A percentile compares a stretch with the other conserved stretches of the same genome.
Conservation (phyloP, 805 yeast species). For the Cyberlindnera nakhonratchasimensis region DNA sequence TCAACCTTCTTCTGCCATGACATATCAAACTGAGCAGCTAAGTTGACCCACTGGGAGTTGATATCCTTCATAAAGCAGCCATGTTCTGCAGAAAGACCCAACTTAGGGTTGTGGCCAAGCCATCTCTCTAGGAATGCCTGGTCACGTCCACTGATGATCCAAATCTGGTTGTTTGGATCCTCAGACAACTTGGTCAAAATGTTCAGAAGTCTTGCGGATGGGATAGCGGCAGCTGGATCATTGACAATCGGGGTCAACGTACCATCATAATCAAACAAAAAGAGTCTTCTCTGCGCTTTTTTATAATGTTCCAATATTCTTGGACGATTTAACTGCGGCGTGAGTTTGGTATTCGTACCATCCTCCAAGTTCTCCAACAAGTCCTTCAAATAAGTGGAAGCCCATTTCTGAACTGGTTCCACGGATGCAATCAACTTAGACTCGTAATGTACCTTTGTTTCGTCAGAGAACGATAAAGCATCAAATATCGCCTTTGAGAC, state of each 20-base stretch:
- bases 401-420: constrained; percentile 79
- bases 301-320: constrained; percentile 56
- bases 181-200: constrained; percentile 57
- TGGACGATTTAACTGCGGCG: constrained; percentile 81
- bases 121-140: constrained; percentile 84
- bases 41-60: constrained; percentile 75
- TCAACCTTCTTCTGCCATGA: constrained; percentile 88
- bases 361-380: constrained; percentile 39
- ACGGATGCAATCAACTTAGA: constrained; percentile 59
- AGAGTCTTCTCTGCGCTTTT: constrained; percentile 63
- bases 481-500: constrained; percentile 81
- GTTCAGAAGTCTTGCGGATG: constrained; percentile 65
- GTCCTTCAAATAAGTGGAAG: constrained; percentile 53
- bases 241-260: constrained; percentile 94
- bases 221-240: constrained; percentile 98
- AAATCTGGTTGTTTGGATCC: constrained; percentile 81
- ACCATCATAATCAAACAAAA: constrained; percentile 95
- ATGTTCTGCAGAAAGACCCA: constrained; percentile 94
- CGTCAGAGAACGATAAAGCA: constrained; percentile 53
- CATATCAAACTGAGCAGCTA: constrained; percentile 83
- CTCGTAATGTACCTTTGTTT: constrained; percentile 45
- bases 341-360: constrained; percentile 46
- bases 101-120: constrained; percentile 60
- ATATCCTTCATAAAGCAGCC: constrained; percentile 89
- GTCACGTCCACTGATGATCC: constrained; percentile 97